These are phyloP conservation scores for Boletus coffeatus DNA, from an alignment of 1,284 basidiomycete species.

Conservation along the genomic window DNA sequence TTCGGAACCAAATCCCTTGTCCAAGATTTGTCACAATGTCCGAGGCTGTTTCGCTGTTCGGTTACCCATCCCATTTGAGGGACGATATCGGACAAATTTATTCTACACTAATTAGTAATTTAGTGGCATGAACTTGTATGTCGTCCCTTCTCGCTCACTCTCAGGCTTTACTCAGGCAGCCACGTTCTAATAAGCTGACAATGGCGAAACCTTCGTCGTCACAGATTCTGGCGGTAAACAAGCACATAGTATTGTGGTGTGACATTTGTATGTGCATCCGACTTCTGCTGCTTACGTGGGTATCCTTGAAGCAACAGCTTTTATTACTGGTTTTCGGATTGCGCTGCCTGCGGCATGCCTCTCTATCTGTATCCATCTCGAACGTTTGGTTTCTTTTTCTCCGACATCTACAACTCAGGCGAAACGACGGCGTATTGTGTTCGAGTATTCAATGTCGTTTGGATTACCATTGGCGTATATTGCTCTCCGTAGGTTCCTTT, in stretches of 20 bases:
- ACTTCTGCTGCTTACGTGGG: not conserved
- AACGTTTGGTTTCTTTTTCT: slow-evolving; percentile 26
- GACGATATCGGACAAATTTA: too few relatives aligned
- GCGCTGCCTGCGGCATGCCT: slow-evolving; percentile 50
- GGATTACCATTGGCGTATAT: slow-evolving; percentile 51
- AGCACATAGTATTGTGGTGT: slow-evolving; percentile 26
- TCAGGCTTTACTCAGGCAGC: too few relatives aligned
- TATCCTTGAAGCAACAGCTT: slow-evolving; percentile 40
- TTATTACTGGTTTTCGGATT: slow-evolving; percentile 38
- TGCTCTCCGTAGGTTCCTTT: slow-evolving; percentile 46
- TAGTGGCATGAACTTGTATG: too few relatives aligned
- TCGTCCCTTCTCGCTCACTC: too few relatives aligned
- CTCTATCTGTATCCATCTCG: slow-evolving; percentile 35
- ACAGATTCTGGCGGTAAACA: too few relatives aligned
- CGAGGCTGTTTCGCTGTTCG: too few relatives aligned
- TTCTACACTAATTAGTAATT: too few relatives aligned
- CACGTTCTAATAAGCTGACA: too few relatives aligned
- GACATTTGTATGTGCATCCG: slow-evolving; percentile 28
- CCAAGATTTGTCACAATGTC: too few relatives aligned
- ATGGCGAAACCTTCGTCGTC: too few relatives aligned
- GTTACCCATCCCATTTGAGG: too few relatives aligned
- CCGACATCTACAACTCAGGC: slow-evolving; percentile 20
- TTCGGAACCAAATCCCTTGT: too few relatives aligned
- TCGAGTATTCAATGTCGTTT: slow-evolving; percentile 51
- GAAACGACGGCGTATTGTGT: slow-evolving; percentile 31